A percentile compares a stretch with the other conserved stretches of the same genome.
Evolutionary conservation across 176 grass and related monocot species (phyloP).

Genomic region (Bonia amplexicaulis): DNA sequence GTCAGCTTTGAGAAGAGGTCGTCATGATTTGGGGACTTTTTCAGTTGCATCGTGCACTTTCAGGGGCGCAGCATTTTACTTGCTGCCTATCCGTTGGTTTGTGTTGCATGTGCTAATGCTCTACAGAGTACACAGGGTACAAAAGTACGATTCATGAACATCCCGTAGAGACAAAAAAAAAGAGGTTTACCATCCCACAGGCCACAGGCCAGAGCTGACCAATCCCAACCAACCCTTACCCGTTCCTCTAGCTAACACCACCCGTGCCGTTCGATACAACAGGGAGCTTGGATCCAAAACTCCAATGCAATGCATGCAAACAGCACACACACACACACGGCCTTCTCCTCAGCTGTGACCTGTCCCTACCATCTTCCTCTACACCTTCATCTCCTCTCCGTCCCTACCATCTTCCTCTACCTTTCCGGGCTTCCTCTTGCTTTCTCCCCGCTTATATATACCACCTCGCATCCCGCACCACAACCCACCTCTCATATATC

Average conservation of each 20-base stretch:
- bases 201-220: neutral
- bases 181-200: neutral
- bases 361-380: slow-evolving; percentile 15
- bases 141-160: neutral
- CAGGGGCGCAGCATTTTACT: neutral
- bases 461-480: slow-evolving; percentile 7
- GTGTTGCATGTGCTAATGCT: neutral
- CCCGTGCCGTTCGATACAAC: slow-evolving; percentile 3
- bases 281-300: too few relatives aligned
- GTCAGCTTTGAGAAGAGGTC: neutral
- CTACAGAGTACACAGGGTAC: neutral
- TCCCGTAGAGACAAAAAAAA: neutral
- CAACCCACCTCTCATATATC: slow-evolving; percentile 9
- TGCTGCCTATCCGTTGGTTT: neutral
- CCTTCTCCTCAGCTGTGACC: slow-evolving; percentile 10
- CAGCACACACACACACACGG: neutral
- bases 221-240: neutral
- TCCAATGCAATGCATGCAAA: neutral
- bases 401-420: slow-evolving; percentile 24
- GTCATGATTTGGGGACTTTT: too few relatives aligned
- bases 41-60: neutral
- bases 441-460: slow-evolving; percentile 44
- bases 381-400: slow-evolving; percentile 2
- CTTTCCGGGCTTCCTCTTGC: slow-evolving; percentile 11
- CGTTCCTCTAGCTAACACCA: neutral